Base-by-base conservation (phyloP, 225 moss, liverwort and hornwort genomes). In the Marchantia polymorpha region DNA sequence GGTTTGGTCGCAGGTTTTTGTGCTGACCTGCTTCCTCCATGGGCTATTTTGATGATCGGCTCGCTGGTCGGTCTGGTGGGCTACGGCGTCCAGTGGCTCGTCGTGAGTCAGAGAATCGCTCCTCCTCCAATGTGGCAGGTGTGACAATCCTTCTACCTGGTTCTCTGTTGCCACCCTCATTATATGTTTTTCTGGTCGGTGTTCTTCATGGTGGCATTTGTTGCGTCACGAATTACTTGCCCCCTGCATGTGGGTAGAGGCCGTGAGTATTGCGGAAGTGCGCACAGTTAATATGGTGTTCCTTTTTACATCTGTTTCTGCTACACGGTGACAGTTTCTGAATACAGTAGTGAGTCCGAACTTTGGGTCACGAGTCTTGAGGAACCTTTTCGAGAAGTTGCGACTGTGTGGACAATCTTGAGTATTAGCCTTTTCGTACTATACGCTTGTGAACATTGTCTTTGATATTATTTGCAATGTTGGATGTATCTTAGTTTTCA, bases 41-140 rank as follows among this genome's bases (percentile, higher is more conserved):
- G 89, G 20, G 83, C 83, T 0, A 90, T 96, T n/a, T 84, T 96
- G 26, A 10, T 92, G 0, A 85, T 92, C 12, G 96, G 96, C 29
- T 76, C 92, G 0, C 0, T 83, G 0, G 80, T 86, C 14, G 87
- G 87, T 0, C 73, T 77, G 0, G 20, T 91, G 0, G 96, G 94
- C 19, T 96, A 93, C 55, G 64, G 83, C 3, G 71, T 85, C 10
- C 89, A 90, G 0, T 96, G 92, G 90, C 90, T 96, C 0, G 81
- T 92, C 11, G 72, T 96, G 17, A 92, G 89, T 27, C 30, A 82
- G 20, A 83, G 90, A 11, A 91, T 94, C 52, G 75, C 85, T 13
- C 89, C 85, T 13, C 92, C 91, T 0, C 80, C 90, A 3, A 78
- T 91, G 20, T 94, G 91, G 92, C 92, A 85, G 88, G 88, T 88